Conservation (phyloP, 805 yeast species). For the Cyberlindnera samutprakarnensis region DNA sequence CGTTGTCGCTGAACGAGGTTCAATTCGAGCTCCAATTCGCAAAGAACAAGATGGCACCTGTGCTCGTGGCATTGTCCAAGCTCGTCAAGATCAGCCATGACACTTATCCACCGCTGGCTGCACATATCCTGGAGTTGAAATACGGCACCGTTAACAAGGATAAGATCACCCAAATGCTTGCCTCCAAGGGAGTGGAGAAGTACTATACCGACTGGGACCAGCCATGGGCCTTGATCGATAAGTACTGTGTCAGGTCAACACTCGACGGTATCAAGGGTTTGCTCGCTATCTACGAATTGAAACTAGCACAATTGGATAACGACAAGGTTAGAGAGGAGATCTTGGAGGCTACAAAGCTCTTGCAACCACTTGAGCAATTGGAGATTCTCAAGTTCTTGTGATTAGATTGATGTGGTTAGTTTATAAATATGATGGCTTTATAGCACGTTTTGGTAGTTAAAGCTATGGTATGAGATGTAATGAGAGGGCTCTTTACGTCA, state of each 20-base stretch:
- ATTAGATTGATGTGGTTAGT: too few species aligned
- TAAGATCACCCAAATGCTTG: conserved; percentile 18
- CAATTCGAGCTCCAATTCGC: conserved; percentile 18
- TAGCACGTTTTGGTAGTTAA: too few species aligned
- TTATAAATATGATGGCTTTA: too few species aligned
- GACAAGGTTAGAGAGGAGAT: conserved; percentile 10
- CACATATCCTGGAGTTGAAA: conserved; percentile 16
- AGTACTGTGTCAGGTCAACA: conserved; percentile 7
- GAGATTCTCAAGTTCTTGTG: conserved; percentile 8
- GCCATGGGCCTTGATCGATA: conserved; percentile 8
- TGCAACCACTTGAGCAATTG: conserved; percentile 18
- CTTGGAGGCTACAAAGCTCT: conserved; percentile 4
- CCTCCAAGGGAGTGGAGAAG: conserved; percentile 20
- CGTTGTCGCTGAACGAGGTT: conserved; percentile 20
- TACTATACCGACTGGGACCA: conserved; percentile 15
- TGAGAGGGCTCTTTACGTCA: too few species aligned
- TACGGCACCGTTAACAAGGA: conserved; percentile 11
- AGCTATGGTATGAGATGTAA: too few species aligned
- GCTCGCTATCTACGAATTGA: conserved; percentile 10
- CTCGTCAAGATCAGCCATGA: conserved; percentile 14
- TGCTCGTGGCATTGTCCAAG: conserved; percentile 15
- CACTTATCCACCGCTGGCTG: conserved; percentile 13
- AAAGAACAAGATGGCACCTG: conserved; percentile 19
- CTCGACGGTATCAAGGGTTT: conserved; percentile 12
- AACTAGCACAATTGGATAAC: conserved; percentile 13